These are phyloP conservation scores for Fusarium albosuccineum DNA, from an alignment of 2,329 filamentous ascomycete species.

Conservation along the genomic window DNA sequence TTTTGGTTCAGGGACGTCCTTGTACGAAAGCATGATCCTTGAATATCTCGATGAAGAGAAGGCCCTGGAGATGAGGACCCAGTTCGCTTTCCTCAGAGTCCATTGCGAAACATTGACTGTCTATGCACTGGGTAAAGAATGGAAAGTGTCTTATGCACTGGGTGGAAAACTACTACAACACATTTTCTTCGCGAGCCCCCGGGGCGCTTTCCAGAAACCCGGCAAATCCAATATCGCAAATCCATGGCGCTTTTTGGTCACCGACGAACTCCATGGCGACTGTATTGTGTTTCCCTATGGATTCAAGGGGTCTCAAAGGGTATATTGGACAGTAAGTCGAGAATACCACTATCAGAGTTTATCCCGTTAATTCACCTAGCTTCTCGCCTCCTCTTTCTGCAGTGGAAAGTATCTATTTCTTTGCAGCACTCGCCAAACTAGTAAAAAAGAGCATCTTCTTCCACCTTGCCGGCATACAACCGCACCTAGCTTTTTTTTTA, in stretches of 20 bases:
- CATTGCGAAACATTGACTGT: background rate
- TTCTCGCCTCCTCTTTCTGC: background rate
- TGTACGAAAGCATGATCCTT: conserved; percentile 1
- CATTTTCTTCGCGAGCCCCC: background rate
- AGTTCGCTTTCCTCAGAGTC: background rate
- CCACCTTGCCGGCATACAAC: no score
- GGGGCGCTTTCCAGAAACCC: background rate
- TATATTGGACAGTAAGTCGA: background rate
- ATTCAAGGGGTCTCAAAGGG: background rate
- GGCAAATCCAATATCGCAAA: background rate
- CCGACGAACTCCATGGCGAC: background rate
- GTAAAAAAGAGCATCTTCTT: background rate
- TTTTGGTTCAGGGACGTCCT: background rate
- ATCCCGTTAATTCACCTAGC: background rate
- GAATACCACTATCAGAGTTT: background rate
- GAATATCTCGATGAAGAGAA: background rate
- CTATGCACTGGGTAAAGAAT: conserved; percentile 1
- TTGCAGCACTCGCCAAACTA: background rate
- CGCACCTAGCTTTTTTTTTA: no score
- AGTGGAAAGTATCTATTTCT: background rate
- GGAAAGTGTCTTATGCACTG: background rate
- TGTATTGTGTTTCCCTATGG: background rate
- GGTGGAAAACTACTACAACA: background rate
- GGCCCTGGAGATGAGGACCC: background rate
- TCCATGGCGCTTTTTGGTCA: background rate